Evolutionary conservation across 73 alveolate species (phyloP).

Genomic region (Paramecium caudatum): DNA sequence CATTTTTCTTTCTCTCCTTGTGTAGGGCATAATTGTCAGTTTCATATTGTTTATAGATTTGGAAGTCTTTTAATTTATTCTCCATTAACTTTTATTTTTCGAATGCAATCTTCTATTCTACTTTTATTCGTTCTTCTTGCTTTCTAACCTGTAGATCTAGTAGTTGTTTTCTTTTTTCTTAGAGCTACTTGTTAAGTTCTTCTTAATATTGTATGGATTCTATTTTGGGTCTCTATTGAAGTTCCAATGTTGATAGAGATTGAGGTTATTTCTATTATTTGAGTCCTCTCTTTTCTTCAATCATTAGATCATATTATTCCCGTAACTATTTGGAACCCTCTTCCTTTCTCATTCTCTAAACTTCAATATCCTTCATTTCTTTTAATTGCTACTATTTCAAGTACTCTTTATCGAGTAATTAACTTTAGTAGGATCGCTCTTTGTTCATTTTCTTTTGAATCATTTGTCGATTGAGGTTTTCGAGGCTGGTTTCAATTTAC

Average conservation of each 20-base stretch:
- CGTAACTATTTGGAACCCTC: background rate
- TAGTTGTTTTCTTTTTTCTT: background rate
- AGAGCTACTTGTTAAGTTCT: background rate
- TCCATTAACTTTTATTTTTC: constrained; percentile 39
- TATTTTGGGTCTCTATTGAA: background rate
- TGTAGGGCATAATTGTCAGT: background rate
- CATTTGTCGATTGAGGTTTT: constrained; percentile 21
- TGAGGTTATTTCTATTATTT: background rate
- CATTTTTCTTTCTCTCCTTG: background rate
- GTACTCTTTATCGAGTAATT: background rate
- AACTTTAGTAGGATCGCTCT: constrained; percentile 25
- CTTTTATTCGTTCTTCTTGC: background rate
- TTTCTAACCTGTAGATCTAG: background rate
- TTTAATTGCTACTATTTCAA: background rate
- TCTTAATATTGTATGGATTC: background rate
- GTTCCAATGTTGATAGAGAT: background rate
- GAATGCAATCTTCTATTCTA: constrained; percentile 40
- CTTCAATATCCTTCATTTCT: background rate
- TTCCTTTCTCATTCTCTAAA: background rate
- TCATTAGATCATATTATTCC: background rate
- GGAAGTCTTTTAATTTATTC: background rate
- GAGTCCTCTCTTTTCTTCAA: background rate
- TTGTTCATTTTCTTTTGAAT: constrained; percentile 43
- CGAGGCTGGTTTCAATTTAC: constrained; percentile 20
- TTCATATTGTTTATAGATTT: constrained; percentile 33